These are phyloP conservation scores for Apiotrichum brassicae DNA, from an alignment of 1,284 basidiomycete species.

Conservation along the genomic window DNA sequence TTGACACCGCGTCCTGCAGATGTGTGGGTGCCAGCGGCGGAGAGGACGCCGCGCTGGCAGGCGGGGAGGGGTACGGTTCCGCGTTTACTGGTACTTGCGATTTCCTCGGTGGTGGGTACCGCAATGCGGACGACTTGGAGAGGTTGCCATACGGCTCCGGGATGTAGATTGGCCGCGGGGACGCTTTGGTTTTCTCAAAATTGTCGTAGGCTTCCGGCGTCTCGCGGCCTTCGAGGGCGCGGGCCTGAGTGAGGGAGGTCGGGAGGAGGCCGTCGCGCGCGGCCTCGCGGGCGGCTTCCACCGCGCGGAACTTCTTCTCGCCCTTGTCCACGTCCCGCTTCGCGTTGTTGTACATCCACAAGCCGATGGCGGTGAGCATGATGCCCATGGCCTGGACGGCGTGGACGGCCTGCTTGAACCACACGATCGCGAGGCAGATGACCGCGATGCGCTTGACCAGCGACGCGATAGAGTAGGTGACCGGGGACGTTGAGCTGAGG, in stretches of 20 bases:
- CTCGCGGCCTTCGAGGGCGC: constrained; percentile 28
- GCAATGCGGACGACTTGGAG: constrained; percentile 32
- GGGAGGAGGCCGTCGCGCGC: constrained; percentile 51
- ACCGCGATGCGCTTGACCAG: constrained; percentile 97
- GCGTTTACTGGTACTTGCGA: constrained; percentile 3
- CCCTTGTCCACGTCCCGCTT: constrained; percentile 89
- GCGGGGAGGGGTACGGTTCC: constrained; percentile 36
- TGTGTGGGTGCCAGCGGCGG: constrained; percentile 21
- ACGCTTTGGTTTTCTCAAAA: constrained; percentile 22
- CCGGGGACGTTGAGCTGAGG: constrained; percentile 89
- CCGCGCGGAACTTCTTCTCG: constrained; percentile 74
- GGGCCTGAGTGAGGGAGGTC: constrained; percentile 32
- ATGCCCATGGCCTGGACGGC: constrained; percentile 81
- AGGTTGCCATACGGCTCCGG: constrained; percentile 9
- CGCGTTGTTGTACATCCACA: constrained; percentile 94
- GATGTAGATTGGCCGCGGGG: constrained; percentile 33
- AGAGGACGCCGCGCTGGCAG: constrained; percentile 31
- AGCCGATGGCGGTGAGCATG: constrained; percentile 74
- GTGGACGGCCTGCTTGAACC: constrained; percentile 88
- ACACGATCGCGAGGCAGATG: constrained; percentile 93
- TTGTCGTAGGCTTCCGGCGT: background rate
- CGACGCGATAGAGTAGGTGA: constrained; percentile 97
- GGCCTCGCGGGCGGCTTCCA: constrained; percentile 60
- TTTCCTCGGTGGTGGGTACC: constrained; percentile 12
- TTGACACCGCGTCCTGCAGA: constrained; percentile 3